These are phyloP conservation scores for Lipomyces japonicus DNA, from an alignment of 805 yeast genomes.

Conservation along the genomic window DNA sequence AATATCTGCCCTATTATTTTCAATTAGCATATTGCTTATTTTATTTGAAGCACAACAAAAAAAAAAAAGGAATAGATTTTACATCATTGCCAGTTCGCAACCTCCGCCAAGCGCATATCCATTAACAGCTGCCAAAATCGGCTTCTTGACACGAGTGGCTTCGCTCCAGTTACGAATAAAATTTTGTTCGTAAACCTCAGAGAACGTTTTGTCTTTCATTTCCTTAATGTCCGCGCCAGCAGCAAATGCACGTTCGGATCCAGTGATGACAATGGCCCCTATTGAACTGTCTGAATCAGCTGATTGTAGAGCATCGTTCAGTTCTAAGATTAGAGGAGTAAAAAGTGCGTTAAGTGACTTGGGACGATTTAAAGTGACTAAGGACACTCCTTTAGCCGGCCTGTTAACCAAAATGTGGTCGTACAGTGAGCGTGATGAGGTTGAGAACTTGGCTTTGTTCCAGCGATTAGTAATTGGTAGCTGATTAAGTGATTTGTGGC, in stretches of 20 bases:
- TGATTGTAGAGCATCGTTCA: slow-evolving; percentile 39
- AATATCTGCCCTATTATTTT: slow-evolving; percentile 42
- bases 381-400: slow-evolving; percentile 42
- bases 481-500: neutral
- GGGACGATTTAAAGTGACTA: slow-evolving; percentile 44
- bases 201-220: slow-evolving; percentile 42
- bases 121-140: slow-evolving; percentile 53
- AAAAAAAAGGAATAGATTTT: too few relatives aligned
- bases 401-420: slow-evolving; percentile 42
- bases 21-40: neutral
- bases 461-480: neutral
- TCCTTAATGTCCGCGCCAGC: slow-evolving; percentile 57
- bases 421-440: slow-evolving; percentile 21
- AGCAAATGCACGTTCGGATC: slow-evolving; percentile 48
- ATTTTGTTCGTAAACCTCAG: slow-evolving; percentile 38
- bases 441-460: neutral
- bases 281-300: slow-evolving; percentile 41
- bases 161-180: slow-evolving; percentile 44
- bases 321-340: slow-evolving; percentile 39
- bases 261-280: slow-evolving; percentile 50
- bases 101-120: slow-evolving; percentile 59
- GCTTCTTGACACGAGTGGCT: slow-evolving; percentile 42
- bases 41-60: neutral
- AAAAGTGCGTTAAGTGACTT: slow-evolving; percentile 46
- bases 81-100: slow-evolving; percentile 52